Percentiles rank a stretch among this genome's conserved stretches.
These are phyloP conservation scores for Priceomyces carsonii DNA, from an alignment of 805 yeast genomes.

Conservation along the genomic window DNA sequence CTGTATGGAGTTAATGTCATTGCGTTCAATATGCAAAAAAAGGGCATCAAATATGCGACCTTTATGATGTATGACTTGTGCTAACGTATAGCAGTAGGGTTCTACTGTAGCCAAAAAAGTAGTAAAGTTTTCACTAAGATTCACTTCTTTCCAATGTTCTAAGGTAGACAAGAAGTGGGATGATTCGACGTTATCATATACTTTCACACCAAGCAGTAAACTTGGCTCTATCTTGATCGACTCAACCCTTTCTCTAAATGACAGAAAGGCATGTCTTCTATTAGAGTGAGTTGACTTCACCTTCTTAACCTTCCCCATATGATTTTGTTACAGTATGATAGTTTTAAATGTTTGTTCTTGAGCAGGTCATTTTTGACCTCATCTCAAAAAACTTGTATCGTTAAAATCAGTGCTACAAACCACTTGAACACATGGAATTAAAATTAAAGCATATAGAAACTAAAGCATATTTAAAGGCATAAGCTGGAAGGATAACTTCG, in stretches of 20 bases:
- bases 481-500: no score
- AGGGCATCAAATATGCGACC: constrained; percentile 55
- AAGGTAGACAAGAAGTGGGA: constrained; percentile 80
- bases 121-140: constrained; percentile 70
- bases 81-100: constrained; percentile 63
- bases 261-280: constrained; percentile 60
- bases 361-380: constrained; percentile 5
- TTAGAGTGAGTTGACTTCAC: constrained; percentile 52
- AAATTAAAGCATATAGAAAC: no score
- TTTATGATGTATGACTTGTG: constrained; percentile 78
- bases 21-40: constrained; percentile 43
- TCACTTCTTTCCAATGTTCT: constrained; percentile 87
- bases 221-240: constrained; percentile 78
- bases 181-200: constrained; percentile 67
- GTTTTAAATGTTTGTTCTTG: no score
- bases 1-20: constrained; percentile 73
- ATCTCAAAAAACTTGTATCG: constrained; percentile 5
- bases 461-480: no score
- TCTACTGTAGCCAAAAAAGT: constrained; percentile 60
- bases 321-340: no score
- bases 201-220: constrained; percentile 54
- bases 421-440: no score
- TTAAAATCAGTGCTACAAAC: no score
- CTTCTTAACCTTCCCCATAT: constrained; percentile 13
- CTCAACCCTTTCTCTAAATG: constrained; percentile 85